These are phyloP conservation scores for Butyriboletus loyo DNA, from an alignment of 768 basidiomycete genomes.

Conservation along the genomic window DNA sequence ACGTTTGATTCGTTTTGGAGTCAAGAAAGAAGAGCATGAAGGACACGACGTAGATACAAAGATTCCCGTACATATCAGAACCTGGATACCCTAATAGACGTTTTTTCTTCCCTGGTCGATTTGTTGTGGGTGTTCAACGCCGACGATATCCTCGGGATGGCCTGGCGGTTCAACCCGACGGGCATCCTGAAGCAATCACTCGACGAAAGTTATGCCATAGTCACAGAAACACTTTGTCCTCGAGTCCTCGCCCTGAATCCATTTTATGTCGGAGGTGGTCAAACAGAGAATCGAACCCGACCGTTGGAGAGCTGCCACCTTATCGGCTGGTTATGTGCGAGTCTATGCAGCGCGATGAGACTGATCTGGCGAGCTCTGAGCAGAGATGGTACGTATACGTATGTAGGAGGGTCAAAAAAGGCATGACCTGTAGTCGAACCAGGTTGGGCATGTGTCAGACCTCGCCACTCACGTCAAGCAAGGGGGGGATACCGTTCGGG, in stretches of 20 bases:
- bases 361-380: conserved; percentile 6
- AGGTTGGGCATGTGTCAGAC: conserved; percentile 17
- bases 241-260: background rate
- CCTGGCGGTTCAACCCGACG: no score
- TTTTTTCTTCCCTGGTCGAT: background rate
- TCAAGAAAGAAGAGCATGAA: background rate
- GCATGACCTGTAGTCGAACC: conserved; percentile 11
- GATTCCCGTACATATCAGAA: conserved; percentile 3
- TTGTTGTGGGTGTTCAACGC: background rate
- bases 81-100: conserved; percentile 11
- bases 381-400: background rate
- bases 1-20: background rate
- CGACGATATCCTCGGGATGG: background rate
- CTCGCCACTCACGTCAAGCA: background rate
- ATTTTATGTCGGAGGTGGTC: background rate
- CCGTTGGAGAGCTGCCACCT: background rate
- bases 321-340: background rate
- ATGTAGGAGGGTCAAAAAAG: conserved; percentile 10
- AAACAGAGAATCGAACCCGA: background rate
- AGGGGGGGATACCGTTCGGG: background rate
- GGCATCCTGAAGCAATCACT: conserved; percentile 1
- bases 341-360: background rate
- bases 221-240: background rate
- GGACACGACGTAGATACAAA: background rate
- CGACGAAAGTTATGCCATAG: no score